Evolutionary conservation across 345 rosid species (phyloP).

Genomic region (Eucalyptus pauciflora): DNA sequence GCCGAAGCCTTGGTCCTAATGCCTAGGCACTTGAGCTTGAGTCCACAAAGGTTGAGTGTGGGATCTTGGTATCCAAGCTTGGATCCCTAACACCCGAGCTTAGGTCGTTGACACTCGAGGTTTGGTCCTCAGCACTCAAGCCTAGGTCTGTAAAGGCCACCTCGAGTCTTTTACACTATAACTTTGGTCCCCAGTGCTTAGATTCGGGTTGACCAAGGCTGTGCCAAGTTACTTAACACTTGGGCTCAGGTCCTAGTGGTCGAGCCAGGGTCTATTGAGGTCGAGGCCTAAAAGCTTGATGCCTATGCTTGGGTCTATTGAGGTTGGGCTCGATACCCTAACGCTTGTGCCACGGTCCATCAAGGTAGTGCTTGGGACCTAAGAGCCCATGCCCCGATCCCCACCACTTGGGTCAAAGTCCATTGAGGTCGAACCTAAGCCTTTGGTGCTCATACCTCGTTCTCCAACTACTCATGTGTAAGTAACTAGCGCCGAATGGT

Average conservation of each 20-base stretch:
- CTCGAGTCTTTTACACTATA: too few species aligned
- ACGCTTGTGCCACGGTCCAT: fast-evolving
- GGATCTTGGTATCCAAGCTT: too few species aligned
- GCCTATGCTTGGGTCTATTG: too few species aligned
- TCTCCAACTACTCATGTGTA: neutral
- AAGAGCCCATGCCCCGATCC: too few species aligned
- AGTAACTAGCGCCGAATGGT: fast-evolving
- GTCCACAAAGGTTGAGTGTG: too few species aligned
- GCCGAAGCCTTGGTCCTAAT: too few species aligned
- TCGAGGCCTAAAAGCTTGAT: too few species aligned
- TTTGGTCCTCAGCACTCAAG: too few species aligned
- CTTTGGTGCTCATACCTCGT: neutral
- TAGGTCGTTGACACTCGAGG: too few species aligned
- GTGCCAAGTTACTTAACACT: fast-evolving
- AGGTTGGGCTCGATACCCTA: fast-evolving
- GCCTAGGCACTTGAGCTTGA: too few species aligned
- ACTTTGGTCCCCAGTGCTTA: fast-evolving
- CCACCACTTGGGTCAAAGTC: fast-evolving
- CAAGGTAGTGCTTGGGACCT: too few species aligned
- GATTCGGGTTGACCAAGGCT: fast-evolving
- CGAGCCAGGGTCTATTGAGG: fast-evolving
- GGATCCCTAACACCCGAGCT: too few species aligned
- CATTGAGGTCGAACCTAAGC: neutral
- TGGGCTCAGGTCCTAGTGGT: fast-evolving
- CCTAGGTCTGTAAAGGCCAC: fast-evolving